phyloP scores from a whole-genome alignment of 140 eudicot genomes.

The Anethum foeniculum region DNA sequence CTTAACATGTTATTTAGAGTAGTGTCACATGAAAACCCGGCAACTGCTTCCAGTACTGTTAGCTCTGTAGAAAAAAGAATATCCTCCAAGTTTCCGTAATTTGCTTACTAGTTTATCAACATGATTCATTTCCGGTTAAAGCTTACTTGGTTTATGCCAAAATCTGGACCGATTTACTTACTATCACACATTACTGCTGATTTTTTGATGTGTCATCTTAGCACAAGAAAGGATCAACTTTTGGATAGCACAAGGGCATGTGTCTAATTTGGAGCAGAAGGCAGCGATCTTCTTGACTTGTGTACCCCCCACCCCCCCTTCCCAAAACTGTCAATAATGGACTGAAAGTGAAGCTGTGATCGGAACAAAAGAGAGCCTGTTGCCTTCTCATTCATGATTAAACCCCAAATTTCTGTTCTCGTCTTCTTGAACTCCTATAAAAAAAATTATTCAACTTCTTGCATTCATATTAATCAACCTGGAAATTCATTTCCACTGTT shows the following conservation, averaged over 20 bases:
- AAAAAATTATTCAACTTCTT: constrained; percentile 8
- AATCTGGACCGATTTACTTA: background rate
- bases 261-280: background rate
- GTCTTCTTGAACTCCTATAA: background rate
- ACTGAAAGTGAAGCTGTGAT: constrained; percentile 1
- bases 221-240: background rate
- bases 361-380: background rate
- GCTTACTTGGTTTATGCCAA: background rate
- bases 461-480: constrained; percentile 1
- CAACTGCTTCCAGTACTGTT: background rate
- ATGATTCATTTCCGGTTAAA: background rate
- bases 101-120: background rate
- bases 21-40: constrained; percentile 12
- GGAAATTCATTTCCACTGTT: constrained; percentile 62
- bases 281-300: background rate
- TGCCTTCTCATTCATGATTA: constrained; percentile 29
- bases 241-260: background rate
- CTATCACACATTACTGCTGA: background rate
- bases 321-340: constrained; percentile 10
- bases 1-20: constrained; percentile 8
- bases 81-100: constrained; percentile 15
- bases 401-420: constrained; percentile 7
- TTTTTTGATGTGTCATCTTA: background rate
- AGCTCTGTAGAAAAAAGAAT: constrained; percentile 10
- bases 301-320: background rate